Conservation (phyloP, 2,329 filamentous ascomycete species). For the Lecanicillium sp. region DNA sequence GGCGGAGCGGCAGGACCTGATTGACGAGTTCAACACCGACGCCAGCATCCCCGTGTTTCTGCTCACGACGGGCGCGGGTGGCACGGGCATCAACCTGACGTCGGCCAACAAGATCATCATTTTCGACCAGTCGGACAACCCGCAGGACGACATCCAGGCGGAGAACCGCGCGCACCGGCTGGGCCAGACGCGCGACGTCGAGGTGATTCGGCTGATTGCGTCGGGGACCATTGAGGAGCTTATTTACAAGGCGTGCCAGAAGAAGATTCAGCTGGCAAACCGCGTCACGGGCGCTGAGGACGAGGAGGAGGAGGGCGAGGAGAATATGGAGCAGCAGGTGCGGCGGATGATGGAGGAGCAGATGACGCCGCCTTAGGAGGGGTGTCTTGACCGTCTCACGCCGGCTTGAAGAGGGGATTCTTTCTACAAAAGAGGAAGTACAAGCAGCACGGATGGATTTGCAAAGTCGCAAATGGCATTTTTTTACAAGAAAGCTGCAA, state of each 20-base stretch:
- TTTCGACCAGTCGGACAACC: constrained; percentile 95
- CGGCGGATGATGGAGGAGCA: constrained; percentile 33
- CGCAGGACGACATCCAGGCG: constrained; percentile 95
- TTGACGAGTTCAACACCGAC: constrained; percentile 78
- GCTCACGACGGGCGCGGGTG: constrained; percentile 86
- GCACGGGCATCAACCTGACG: constrained; percentile 94
- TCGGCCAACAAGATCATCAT: constrained; percentile 97
- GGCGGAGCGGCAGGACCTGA: constrained; percentile 73
- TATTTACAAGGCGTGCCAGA: constrained; percentile 83
- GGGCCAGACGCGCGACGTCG: constrained; percentile 82
- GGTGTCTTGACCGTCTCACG: neutral
- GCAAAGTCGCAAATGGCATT: too few relatives aligned
- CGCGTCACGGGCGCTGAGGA: constrained; percentile 38
- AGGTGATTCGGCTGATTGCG: constrained; percentile 80
- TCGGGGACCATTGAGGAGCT: constrained; percentile 83
- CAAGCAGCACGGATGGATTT: too few relatives aligned
- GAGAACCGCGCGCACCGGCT: constrained; percentile 95
- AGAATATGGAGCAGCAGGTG: constrained; percentile 35
- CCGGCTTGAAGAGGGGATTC: too few relatives aligned
- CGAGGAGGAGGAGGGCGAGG: constrained; percentile 19
- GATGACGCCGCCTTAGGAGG: constrained; percentile 30
- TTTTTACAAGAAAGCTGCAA: too few relatives aligned
- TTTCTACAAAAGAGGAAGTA: too few relatives aligned
- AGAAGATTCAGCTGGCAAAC: constrained; percentile 81
- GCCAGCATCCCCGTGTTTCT: constrained; percentile 80